phyloP scores from a whole-genome alignment of 768 basidiomycete genomes.

The Suillus ampliporus region DNA sequence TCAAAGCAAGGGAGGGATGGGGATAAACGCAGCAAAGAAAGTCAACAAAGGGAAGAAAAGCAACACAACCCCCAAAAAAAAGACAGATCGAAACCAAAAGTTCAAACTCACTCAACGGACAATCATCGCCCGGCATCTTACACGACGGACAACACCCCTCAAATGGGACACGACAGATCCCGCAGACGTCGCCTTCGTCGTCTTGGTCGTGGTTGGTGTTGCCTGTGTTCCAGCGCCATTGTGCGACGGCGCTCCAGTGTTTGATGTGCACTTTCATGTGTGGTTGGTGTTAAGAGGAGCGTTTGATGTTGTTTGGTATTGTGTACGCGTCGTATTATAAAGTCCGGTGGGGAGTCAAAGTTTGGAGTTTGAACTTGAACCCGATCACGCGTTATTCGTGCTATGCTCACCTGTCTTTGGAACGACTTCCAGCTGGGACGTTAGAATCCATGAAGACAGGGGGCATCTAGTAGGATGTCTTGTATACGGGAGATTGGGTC shows the following conservation, averaged over 20 bases:
- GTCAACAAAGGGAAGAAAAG: no score
- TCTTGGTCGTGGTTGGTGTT: constrained; percentile 33
- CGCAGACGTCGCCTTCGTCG: constrained; percentile 72
- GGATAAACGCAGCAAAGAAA: no score
- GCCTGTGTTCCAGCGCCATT: constrained; percentile 84
- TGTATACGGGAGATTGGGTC: background rate
- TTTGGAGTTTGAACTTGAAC: background rate
- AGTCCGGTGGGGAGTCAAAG: no score
- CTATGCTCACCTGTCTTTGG: background rate
- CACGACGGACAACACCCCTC: constrained; percentile 97
- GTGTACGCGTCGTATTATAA: constrained; percentile 4
- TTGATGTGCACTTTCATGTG: constrained; percentile 84
- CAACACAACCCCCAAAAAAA: no score
- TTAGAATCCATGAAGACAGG: no score
- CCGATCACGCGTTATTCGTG: no score
- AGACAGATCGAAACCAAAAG: no score
- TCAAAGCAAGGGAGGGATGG: no score
- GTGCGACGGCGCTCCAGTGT: constrained; percentile 86
- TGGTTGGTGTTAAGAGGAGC: background rate
- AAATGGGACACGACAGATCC: constrained; percentile 89
- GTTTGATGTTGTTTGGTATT: background rate
- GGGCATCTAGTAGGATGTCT: background rate
- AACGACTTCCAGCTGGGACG: no score
- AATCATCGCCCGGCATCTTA: constrained; percentile 96
- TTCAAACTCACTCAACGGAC: constrained; percentile 76